phyloP scores from a whole-genome alignment of 1,139 yeast species.

The Spencermartinsiella ligniputridi region DNA sequence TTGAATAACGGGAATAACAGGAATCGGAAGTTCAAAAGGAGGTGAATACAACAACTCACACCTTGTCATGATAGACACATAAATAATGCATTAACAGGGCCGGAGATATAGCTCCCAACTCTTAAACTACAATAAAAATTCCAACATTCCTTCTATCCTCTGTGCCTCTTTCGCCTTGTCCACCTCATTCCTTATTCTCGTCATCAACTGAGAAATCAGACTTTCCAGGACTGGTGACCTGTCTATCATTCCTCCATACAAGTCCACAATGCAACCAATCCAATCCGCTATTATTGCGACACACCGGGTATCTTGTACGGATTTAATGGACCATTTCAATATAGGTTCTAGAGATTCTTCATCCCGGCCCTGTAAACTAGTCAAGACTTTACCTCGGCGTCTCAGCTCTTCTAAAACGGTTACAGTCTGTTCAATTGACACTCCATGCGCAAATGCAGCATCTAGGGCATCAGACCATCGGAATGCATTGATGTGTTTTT shows the following conservation, averaged over 20 bases:
- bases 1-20: slow-evolving; percentile 26
- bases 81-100: too few species aligned
- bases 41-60: too few species aligned
- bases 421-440: slow-evolving; percentile 71
- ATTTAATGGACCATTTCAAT: slow-evolving; percentile 72
- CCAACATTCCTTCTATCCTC: slow-evolving; percentile 90
- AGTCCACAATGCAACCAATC: slow-evolving; percentile 72
- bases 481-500: slow-evolving; percentile 77
- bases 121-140: slow-evolving; percentile 47
- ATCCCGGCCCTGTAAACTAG: slow-evolving; percentile 74
- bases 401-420: slow-evolving; percentile 81
- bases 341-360: slow-evolving; percentile 82
- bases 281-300: slow-evolving; percentile 77
- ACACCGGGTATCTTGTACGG: slow-evolving; percentile 74
- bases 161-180: slow-evolving; percentile 82
- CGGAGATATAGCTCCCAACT: not conserved
- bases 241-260: slow-evolving; percentile 69
- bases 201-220: slow-evolving; percentile 52
- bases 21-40: not conserved
- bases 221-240: slow-evolving; percentile 78
- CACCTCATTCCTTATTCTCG: slow-evolving; percentile 61
- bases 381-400: slow-evolving; percentile 80
- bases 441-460: slow-evolving; percentile 72
- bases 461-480: slow-evolving; percentile 93
- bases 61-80: too few species aligned